phyloP scores from a whole-genome alignment of 371 early-diverging fungal genomes.

The Enterospora canceri region DNA sequence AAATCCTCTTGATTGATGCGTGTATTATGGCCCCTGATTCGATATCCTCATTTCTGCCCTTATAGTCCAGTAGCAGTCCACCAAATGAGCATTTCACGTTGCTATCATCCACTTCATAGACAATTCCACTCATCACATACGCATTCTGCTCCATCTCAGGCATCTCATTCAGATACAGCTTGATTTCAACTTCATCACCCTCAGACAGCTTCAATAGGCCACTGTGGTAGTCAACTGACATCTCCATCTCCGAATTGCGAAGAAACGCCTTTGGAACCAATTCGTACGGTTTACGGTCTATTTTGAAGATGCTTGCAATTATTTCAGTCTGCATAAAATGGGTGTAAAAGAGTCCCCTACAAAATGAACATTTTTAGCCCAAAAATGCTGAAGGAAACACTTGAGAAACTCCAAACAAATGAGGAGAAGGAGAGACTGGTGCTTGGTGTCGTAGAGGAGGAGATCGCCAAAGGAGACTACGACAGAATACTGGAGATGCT shows the following conservation, averaged over 20 bases:
- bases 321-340: not conserved
- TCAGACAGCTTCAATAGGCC: not conserved
- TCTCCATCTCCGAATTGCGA: not conserved
- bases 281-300: not conserved
- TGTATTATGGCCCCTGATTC: not conserved
- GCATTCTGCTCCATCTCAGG: not conserved
- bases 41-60: constrained; percentile 1
- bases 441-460: not conserved
- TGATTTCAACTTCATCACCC: constrained; percentile 12
- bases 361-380: not conserved
- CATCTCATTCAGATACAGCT: constrained; percentile 1
- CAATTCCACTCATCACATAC: constrained; percentile 16
- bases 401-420: not conserved
- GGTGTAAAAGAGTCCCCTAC: not conserved
- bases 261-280: constrained; percentile 10
- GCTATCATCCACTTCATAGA: constrained; percentile 15
- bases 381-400: not conserved
- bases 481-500: not conserved
- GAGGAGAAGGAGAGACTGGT: constrained; percentile 23
- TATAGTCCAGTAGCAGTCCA: constrained; percentile 14
- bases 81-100: constrained; percentile 14
- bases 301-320: not conserved
- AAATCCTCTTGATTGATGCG: not conserved
- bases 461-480: constrained; percentile 6
- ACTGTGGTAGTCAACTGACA: constrained; percentile 16